Evolutionary conservation across 495 filamentous ascomycete genomes (phyloP).

Genomic region (Lasiosphaeriaceae sp.): DNA sequence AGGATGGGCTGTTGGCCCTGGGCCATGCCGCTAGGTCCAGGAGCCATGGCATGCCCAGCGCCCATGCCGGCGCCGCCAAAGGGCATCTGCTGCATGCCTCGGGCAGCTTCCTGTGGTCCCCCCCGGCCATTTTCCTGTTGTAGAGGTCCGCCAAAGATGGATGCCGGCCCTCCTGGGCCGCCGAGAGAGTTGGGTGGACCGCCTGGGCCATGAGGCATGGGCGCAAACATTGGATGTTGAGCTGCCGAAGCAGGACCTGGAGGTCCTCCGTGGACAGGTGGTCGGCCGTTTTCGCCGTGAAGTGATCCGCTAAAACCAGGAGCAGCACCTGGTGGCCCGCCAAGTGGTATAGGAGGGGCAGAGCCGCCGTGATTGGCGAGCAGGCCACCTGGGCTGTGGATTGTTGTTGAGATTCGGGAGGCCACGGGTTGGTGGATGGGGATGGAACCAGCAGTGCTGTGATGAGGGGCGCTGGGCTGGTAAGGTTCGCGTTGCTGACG

Average conservation of each 20-base stretch:
- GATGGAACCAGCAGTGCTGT: slow-evolving; percentile 78
- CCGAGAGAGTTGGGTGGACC: slow-evolving; percentile 24
- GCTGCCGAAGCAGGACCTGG: slow-evolving; percentile 53
- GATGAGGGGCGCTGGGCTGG: slow-evolving; percentile 58
- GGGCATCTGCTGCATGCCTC: slow-evolving; percentile 44
- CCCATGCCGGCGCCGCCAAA: slow-evolving; percentile 31
- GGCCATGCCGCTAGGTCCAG: slow-evolving; percentile 46
- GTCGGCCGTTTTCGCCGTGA: slow-evolving; percentile 54
- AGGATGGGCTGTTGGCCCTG: slow-evolving; percentile 95
- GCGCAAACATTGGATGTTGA: slow-evolving; percentile 59
- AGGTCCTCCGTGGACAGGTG: slow-evolving; percentile 58
- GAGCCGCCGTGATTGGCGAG: slow-evolving; percentile 66
- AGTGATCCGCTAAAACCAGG: slow-evolving; percentile 66
- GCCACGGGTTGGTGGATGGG: slow-evolving; percentile 90
- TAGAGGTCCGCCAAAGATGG: slow-evolving; percentile 47
- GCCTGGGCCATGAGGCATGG: slow-evolving; percentile 46
- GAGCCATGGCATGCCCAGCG: slow-evolving; percentile 26
- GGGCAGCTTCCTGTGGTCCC: slow-evolving; percentile 33
- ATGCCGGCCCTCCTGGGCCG: slow-evolving; percentile 30
- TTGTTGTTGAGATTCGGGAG: slow-evolving; percentile 70
- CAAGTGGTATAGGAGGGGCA: slow-evolving; percentile 58
- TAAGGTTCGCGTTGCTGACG: slow-evolving; percentile 64
- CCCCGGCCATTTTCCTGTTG: slow-evolving; percentile 44
- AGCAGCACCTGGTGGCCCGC: slow-evolving; percentile 59
- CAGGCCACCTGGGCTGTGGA: slow-evolving; percentile 84